Percentiles rank a stretch among this genome's conserved stretches.
Evolutionary conservation across 495 filamentous ascomycete species (phyloP).

Genomic region (Penicillium cataractarum): DNA sequence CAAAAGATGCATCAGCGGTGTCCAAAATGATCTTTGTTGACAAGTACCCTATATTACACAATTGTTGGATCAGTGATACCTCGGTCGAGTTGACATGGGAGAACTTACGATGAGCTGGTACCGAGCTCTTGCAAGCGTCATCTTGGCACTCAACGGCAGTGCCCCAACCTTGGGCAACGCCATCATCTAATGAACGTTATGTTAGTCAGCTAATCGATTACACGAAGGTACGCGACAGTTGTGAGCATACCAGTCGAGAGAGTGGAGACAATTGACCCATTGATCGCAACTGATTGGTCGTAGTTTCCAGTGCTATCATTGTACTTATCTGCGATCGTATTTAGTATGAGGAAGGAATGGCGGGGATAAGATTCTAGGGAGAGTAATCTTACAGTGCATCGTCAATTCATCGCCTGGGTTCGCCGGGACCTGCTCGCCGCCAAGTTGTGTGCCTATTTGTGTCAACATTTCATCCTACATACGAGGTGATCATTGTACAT

Average conservation of each 20-base stretch:
- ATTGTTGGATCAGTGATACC: not conserved
- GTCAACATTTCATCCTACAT: not conserved
- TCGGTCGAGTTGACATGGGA: not conserved
- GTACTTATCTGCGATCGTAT: not conserved
- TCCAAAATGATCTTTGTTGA: not conserved
- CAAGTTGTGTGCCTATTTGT: not conserved
- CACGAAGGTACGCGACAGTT: not conserved
- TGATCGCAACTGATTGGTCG: not conserved
- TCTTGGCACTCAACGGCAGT: constrained; percentile 46
- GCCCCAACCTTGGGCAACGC: constrained; percentile 42
- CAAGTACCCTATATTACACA: not conserved
- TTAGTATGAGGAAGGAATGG: not conserved
- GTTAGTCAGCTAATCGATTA: constrained; percentile 17
- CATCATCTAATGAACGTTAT: constrained; percentile 36
- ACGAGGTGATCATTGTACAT: not conserved
- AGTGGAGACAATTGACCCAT: not conserved
- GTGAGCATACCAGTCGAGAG: not conserved
- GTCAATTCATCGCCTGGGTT: not conserved
- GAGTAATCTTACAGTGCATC: not conserved
- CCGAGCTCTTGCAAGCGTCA: constrained; percentile 32
- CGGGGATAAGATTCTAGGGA: no score
- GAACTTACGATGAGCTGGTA: constrained; percentile 35
- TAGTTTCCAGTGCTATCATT: not conserved
- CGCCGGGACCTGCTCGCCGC: not conserved
- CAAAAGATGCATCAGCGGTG: constrained; percentile 19